Percentiles rank a stretch among this genome's conserved stretches.
phyloP scores from a whole-genome alignment of 441 rosid species.

The Aleurites moluccanus region DNA sequence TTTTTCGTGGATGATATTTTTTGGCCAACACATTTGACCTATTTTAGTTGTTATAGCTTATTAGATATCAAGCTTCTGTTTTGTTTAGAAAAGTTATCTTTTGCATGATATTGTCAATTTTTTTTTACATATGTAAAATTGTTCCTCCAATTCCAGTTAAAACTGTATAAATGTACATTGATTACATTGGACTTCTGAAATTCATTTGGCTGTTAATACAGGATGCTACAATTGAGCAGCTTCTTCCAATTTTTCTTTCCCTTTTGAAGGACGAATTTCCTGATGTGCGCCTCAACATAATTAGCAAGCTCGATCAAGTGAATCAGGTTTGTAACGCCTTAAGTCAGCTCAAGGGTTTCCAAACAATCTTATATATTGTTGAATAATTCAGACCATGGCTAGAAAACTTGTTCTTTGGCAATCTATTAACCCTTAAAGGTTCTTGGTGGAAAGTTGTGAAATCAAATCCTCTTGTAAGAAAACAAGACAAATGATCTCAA shows the following conservation, averaged over 20 bases:
- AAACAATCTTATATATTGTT: not conserved
- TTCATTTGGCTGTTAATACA: slow-evolving; percentile 38
- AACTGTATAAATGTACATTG: not conserved
- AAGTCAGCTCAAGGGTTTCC: slow-evolving; percentile 4
- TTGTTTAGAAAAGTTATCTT: not conserved
- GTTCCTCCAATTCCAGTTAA: slow-evolving; percentile 6
- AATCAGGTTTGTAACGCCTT: slow-evolving; percentile 63
- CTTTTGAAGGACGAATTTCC: slow-evolving; percentile 95
- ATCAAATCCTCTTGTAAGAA: not conserved
- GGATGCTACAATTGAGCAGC: slow-evolving; percentile 97
- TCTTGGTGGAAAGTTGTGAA: not conserved
- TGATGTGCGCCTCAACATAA: slow-evolving; percentile 90
- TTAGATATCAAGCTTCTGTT: slow-evolving; percentile 1
- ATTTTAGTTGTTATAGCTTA: not conserved
- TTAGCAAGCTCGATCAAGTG: slow-evolving; percentile 99
- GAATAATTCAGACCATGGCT: not conserved
- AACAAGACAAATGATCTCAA: not conserved
- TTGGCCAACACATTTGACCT: not conserved
- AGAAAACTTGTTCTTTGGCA: not conserved
- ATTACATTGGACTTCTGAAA: slow-evolving; percentile 24
- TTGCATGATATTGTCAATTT: not conserved
- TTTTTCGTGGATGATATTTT: not conserved
- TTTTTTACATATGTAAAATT: not conserved
- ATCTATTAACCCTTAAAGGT: not conserved
- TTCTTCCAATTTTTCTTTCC: slow-evolving; percentile 92